phyloP scores from a whole-genome alignment of 768 basidiomycete genomes.

The Auriscalpium orientale region DNA sequence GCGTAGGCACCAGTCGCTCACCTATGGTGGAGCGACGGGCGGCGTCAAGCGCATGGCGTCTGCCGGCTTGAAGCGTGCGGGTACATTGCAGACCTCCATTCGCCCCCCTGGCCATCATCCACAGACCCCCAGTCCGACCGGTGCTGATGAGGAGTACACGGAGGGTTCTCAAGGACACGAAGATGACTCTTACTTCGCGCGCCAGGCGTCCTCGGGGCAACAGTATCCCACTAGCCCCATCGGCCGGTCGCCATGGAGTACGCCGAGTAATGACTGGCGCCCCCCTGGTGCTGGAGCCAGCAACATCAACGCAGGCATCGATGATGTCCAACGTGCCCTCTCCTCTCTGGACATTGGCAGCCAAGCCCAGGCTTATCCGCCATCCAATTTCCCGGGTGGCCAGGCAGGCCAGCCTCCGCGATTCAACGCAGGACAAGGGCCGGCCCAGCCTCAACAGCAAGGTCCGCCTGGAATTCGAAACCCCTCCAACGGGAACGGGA shows the following conservation, averaged over 20 bases:
- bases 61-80: slow-evolving; percentile 61
- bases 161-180: slow-evolving; percentile 50
- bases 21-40: slow-evolving; percentile 53
- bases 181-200: slow-evolving; percentile 46
- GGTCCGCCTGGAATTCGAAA: slow-evolving; percentile 40
- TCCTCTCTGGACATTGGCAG: slow-evolving; percentile 55
- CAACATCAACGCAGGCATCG: slow-evolving; percentile 37
- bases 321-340: slow-evolving; percentile 72
- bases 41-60: slow-evolving; percentile 39
- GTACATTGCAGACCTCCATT: slow-evolving; percentile 53
- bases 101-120: slow-evolving; percentile 30
- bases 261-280: slow-evolving; percentile 56
- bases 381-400: slow-evolving; percentile 26
- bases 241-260: slow-evolving; percentile 60
- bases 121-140: slow-evolving; percentile 38
- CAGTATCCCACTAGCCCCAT: slow-evolving; percentile 49
- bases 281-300: slow-evolving; percentile 25
- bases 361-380: slow-evolving; percentile 25
- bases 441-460: slow-evolving; percentile 7
- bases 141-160: slow-evolving; percentile 53
- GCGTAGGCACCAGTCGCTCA: slow-evolving; percentile 74
- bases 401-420: slow-evolving; percentile 62
- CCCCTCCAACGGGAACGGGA: slow-evolving; percentile 33
- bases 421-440: slow-evolving; percentile 36
- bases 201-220: slow-evolving; percentile 26